Percentiles rank a stretch among this genome's conserved stretches.
phyloP scores from a whole-genome alignment of 768 basidiomycete genomes.

The Lactifluus volemus region DNA sequence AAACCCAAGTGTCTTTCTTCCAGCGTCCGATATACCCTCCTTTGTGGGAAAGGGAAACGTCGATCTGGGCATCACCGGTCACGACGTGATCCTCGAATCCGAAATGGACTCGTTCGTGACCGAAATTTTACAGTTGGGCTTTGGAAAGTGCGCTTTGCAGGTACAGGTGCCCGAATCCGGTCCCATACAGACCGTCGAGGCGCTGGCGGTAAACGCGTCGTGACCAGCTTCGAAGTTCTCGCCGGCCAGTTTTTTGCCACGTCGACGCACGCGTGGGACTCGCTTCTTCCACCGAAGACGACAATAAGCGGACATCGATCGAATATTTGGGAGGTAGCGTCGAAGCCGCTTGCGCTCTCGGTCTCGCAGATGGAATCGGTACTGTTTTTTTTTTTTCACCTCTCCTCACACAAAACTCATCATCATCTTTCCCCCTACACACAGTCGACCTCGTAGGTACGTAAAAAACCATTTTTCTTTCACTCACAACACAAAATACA shows the following conservation, averaged over 20 bases:
- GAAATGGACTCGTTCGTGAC: slow-evolving; percentile 70
- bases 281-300: slow-evolving; percentile 32
- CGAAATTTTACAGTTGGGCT: slow-evolving; percentile 76
- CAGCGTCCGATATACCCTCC: slow-evolving; percentile 93
- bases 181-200: slow-evolving; percentile 58
- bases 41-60: slow-evolving; percentile 98
- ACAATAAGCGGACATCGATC: slow-evolving; percentile 52
- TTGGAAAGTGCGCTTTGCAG: slow-evolving; percentile 85
- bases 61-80: slow-evolving; percentile 94
- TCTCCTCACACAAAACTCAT: neutral
- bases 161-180: slow-evolving; percentile 84
- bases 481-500: too few relatives aligned
- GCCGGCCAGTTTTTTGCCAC: slow-evolving; percentile 66
- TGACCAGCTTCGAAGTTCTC: slow-evolving; percentile 92
- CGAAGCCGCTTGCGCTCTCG: slow-evolving; percentile 94
- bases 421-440: neutral
- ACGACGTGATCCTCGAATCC: slow-evolving; percentile 93
- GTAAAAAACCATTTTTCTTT: too few relatives aligned
- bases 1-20: slow-evolving; percentile 76
- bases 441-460: slow-evolving; percentile 90
- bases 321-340: slow-evolving; percentile 98
- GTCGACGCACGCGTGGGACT: slow-evolving; percentile 50
- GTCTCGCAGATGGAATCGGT: slow-evolving; percentile 96
- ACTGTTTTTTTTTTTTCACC: slow-evolving; percentile 7
- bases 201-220: slow-evolving; percentile 86